Evolutionary conservation across 2,329 filamentous ascomycete genomes (phyloP).

Genomic region (Beauveria australis): DNA sequence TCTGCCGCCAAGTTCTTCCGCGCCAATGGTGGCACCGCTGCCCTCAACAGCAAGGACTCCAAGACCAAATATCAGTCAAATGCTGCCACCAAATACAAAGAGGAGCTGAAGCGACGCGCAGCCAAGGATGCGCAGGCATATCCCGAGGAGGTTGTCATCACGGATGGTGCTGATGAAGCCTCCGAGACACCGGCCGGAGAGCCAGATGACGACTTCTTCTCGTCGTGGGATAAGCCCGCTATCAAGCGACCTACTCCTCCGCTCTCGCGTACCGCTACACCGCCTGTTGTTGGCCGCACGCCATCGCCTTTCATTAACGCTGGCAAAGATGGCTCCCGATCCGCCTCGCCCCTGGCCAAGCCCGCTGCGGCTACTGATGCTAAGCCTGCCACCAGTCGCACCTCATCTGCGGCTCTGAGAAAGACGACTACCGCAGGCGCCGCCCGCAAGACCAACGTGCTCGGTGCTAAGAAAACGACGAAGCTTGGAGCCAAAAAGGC

Average conservation of each 20-base stretch:
- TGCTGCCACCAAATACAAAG: slow-evolving; percentile 95
- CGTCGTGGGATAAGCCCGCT: slow-evolving; percentile 95
- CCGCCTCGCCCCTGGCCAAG: slow-evolving; percentile 72
- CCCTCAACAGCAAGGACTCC: slow-evolving; percentile 88
- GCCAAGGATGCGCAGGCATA: slow-evolving; percentile 81
- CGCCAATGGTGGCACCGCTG: slow-evolving; percentile 87
- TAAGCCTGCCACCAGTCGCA: slow-evolving; percentile 59
- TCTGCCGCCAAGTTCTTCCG: slow-evolving; percentile 98
- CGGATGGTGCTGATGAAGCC: slow-evolving; percentile 62
- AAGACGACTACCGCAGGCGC: slow-evolving; percentile 59
- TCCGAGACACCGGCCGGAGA: slow-evolving; percentile 73
- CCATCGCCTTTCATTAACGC: slow-evolving; percentile 85
- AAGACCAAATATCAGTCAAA: slow-evolving; percentile 96
- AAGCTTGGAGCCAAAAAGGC: slow-evolving; percentile 95
- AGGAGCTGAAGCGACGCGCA: slow-evolving; percentile 82
- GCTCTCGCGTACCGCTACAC: slow-evolving; percentile 80
- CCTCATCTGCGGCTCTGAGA: slow-evolving; percentile 71
- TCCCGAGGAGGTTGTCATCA: slow-evolving; percentile 77
- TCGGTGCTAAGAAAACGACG: slow-evolving; percentile 71
- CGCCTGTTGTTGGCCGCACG: slow-evolving; percentile 70
- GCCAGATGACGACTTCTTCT: slow-evolving; percentile 94
- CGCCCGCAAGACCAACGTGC: slow-evolving; percentile 75
- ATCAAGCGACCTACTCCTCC: slow-evolving; percentile 96
- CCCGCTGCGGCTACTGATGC: slow-evolving; percentile 38
- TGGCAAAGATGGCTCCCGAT: slow-evolving; percentile 64